These are phyloP conservation scores for Euphorbia celastroides DNA, from an alignment of 441 rosid genomes.

Conservation along the genomic window DNA sequence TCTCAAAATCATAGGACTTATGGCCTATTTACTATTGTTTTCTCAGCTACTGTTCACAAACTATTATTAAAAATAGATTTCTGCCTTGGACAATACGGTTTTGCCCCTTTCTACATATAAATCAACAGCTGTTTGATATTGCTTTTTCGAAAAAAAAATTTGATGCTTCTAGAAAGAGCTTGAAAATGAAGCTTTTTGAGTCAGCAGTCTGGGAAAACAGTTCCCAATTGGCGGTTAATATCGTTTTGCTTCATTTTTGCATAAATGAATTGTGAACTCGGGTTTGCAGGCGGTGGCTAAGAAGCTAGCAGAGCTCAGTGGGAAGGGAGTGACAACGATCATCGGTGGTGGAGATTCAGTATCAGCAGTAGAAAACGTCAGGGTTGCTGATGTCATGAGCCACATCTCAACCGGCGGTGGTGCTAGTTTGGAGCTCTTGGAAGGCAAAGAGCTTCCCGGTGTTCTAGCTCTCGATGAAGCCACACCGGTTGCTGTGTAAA, in stretches of 20 bases:
- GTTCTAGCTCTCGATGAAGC: slow-evolving; percentile 92
- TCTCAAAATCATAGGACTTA: not conserved
- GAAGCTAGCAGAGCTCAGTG: slow-evolving; percentile 81
- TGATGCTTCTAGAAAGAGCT: too few species aligned
- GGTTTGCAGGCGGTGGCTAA: slow-evolving; percentile 59
- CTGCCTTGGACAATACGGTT: too few species aligned
- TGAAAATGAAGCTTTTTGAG: too few species aligned
- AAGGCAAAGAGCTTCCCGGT: slow-evolving; percentile 86
- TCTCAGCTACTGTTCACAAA: too few species aligned
- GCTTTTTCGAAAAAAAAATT: too few species aligned
- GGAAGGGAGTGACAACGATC: slow-evolving; percentile 81
- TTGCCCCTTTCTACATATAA: too few species aligned
- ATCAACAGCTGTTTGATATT: too few species aligned
- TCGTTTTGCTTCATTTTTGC: too few species aligned
- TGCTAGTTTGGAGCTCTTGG: slow-evolving; percentile 91
- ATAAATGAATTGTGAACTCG: slow-evolving; percentile 9
- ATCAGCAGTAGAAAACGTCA: slow-evolving; percentile 84
- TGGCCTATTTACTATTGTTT: too few species aligned
- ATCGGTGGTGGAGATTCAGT: slow-evolving; percentile 97
- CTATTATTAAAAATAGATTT: too few species aligned
- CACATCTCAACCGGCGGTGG: slow-evolving; percentile 97
- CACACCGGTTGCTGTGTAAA: slow-evolving; percentile 43
- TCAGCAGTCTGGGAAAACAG: too few species aligned
- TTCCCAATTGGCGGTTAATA: too few species aligned
- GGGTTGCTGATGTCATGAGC: slow-evolving; percentile 86